Conservation (phyloP, 2,329 filamentous ascomycete species). For the Pyrenophora graminea region DNA sequence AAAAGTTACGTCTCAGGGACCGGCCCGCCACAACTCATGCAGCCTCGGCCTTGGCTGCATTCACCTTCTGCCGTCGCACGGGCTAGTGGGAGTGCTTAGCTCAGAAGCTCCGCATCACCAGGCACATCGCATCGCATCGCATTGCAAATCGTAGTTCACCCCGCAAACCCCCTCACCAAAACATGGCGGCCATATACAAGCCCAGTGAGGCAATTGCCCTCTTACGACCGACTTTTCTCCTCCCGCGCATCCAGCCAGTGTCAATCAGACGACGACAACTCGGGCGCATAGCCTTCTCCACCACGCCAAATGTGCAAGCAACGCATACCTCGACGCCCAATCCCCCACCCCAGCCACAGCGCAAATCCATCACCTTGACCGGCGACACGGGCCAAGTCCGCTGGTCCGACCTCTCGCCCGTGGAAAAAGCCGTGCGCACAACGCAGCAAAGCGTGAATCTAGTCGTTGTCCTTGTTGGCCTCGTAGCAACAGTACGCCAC, state of each 20-base stretch:
- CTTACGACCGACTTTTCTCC: conserved; percentile 31
- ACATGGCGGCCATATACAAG: conserved; percentile 38
- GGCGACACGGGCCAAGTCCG: conserved; percentile 83
- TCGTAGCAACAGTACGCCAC: conserved; percentile 71
- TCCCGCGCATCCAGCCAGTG: conserved; percentile 26
- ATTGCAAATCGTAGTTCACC: not conserved
- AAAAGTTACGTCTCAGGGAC: conserved; percentile 25
- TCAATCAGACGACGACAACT: conserved; percentile 9
- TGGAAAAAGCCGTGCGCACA: conserved; percentile 80
- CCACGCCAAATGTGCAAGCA: conserved; percentile 28
- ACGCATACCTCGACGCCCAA: conserved; percentile 33
- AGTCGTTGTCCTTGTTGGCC: conserved; percentile 72
- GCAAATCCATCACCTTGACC: conserved; percentile 77
- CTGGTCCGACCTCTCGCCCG: conserved; percentile 75
- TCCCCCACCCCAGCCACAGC: conserved; percentile 52
- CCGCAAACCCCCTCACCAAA: conserved; percentile 7
- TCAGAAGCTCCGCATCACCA: conserved; percentile 10
- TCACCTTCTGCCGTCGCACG: conserved; percentile 10
- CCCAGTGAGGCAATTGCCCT: conserved; percentile 39
- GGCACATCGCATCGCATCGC: not conserved
- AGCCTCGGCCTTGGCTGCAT: conserved; percentile 23
- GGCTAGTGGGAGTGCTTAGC: not conserved
- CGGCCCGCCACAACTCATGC: conserved; percentile 19
- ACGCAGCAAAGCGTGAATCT: conserved; percentile 93
- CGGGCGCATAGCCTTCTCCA: conserved; percentile 34